These are phyloP conservation scores for Garcia nutans DNA, from an alignment of 345 rosid genomes.

Conservation along the genomic window DNA sequence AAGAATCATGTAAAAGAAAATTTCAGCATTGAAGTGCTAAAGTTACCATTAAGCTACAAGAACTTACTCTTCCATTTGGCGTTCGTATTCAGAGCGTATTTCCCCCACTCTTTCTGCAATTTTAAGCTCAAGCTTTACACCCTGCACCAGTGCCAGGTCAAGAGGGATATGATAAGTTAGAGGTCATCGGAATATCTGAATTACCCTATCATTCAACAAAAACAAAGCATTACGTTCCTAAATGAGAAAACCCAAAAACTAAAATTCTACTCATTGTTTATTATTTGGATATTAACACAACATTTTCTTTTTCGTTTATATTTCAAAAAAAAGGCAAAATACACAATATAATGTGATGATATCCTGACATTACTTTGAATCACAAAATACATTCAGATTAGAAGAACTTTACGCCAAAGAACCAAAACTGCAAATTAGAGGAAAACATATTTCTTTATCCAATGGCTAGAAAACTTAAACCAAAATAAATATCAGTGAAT, in stretches of 20 bases:
- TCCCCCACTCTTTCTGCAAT: conserved; percentile 28
- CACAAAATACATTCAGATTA: too few relatives aligned
- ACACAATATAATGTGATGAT: too few relatives aligned
- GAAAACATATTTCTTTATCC: background rate
- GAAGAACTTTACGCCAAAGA: too few relatives aligned
- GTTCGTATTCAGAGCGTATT: conserved; percentile 27
- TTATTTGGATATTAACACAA: too few relatives aligned
- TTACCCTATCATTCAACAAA: background rate
- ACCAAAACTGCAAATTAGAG: too few relatives aligned
- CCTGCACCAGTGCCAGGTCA: conserved; percentile 12
- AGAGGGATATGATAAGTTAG: background rate
- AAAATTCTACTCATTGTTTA: too few relatives aligned
- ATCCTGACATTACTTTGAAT: too few relatives aligned
- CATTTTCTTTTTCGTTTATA: too few relatives aligned
- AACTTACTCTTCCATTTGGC: conserved; percentile 36
- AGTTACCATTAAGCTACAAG: background rate
- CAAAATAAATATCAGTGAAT: background rate
- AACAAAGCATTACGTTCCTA: background rate
- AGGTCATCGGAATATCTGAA: background rate
- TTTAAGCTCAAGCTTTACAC: conserved; percentile 24
- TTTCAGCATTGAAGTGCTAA: background rate
- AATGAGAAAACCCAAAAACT: too few relatives aligned
- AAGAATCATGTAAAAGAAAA: background rate
- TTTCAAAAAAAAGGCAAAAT: too few relatives aligned
- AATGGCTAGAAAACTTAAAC: background rate